These are phyloP conservation scores for Salicornia ramosissima DNA, from an alignment of 148 eudicot genomes.

Conservation along the genomic window DNA sequence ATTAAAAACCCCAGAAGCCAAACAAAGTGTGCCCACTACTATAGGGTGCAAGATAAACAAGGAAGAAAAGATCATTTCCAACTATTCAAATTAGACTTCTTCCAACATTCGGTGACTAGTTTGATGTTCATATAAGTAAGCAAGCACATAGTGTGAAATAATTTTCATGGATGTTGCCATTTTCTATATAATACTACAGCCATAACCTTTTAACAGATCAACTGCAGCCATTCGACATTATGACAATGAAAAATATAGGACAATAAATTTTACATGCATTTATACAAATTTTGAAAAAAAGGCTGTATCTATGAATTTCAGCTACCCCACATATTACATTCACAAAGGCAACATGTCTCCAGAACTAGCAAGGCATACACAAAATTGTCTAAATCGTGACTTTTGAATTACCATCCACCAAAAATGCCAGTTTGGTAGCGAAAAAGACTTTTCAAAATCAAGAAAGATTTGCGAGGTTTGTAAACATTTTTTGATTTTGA, in stretches of 20 bases:
- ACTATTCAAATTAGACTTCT: not conserved
- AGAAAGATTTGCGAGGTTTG: too few relatives aligned
- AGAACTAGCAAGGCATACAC: not conserved
- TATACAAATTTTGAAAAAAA: too few relatives aligned
- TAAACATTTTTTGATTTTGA: too few relatives aligned
- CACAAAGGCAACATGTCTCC: not conserved
- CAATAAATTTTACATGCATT: not conserved
- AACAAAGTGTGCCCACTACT: not conserved
- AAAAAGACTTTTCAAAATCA: too few relatives aligned
- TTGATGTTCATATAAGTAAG: not conserved
- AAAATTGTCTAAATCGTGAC: not conserved
- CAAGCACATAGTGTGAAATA: not conserved
- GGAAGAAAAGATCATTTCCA: not conserved
- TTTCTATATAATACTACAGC: not conserved
- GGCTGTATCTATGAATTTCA: not conserved
- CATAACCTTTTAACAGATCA: not conserved
- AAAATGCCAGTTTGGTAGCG: too few relatives aligned
- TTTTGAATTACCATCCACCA: not conserved
- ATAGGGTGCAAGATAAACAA: not conserved
- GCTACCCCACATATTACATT: not conserved
- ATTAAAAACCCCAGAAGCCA: not conserved
- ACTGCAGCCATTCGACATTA: not conserved
- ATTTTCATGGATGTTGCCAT: not conserved
- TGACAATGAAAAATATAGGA: not conserved
- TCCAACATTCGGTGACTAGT: not conserved